These are phyloP conservation scores for Lantana camara DNA, from an alignment of 257 asterid species.

Conservation along the genomic window DNA sequence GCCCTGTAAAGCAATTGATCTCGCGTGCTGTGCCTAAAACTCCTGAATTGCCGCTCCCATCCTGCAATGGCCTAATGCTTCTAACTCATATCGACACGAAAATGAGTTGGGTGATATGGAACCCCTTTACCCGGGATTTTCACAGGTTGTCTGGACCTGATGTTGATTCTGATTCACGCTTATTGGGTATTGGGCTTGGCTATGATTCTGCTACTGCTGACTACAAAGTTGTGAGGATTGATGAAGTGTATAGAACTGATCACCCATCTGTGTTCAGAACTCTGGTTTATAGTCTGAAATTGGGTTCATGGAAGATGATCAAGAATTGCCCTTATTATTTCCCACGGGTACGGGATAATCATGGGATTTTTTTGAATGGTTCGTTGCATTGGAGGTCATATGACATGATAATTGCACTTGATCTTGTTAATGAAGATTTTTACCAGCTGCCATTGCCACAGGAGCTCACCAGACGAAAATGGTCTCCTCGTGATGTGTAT, in stretches of 20 bases:
- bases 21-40: no score
- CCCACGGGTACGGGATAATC: no score
- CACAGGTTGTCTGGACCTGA: neutral
- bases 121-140: conserved; percentile 26
- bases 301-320: conserved; percentile 1
- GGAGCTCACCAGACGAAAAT: neutral
- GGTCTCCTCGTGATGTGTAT: no score
- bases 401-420: conserved; percentile 1
- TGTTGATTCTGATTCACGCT: neutral
- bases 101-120: conserved; percentile 24
- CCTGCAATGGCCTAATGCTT: no score
- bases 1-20: no score
- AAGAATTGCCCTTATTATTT: neutral
- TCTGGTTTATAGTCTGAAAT: conserved; percentile 6
- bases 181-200: neutral
- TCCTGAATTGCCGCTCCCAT: no score
- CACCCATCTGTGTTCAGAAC: neutral
- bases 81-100: no score
- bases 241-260: no score
- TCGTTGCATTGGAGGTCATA: conserved; percentile 7
- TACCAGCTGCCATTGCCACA: conserved; percentile 1
- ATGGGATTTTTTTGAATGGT: conserved; percentile 14
- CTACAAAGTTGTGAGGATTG: conserved; percentile 19
- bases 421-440: conserved; percentile 17
- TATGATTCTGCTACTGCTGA: conserved; percentile 13